Conservation (phyloP, 2,329 filamentous ascomycete species). For the Paecilomyces niveus region DNA sequence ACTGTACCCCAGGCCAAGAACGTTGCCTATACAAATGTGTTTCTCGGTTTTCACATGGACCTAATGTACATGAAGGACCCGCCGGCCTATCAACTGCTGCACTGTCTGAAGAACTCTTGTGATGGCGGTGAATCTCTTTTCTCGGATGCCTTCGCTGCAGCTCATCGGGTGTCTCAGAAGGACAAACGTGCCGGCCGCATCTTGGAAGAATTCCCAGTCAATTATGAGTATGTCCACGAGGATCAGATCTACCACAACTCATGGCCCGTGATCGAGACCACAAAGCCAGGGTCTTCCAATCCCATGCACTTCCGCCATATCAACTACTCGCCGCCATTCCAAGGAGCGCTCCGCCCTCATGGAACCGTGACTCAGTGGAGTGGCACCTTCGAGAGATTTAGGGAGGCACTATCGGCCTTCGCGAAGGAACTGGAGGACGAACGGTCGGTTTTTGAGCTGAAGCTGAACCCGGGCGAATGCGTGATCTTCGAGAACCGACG, state of each 20-base stretch:
- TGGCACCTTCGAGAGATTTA: constrained; percentile 19
- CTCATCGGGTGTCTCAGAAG: constrained; percentile 17
- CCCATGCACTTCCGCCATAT: constrained; percentile 35
- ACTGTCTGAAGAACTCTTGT: constrained; percentile 76
- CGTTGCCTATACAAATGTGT: constrained; percentile 78
- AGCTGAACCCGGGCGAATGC: constrained; percentile 74
- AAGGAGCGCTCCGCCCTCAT: constrained; percentile 44
- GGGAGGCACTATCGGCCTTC: constrained; percentile 51
- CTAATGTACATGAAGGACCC: constrained; percentile 76
- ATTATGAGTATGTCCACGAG: constrained; percentile 63
- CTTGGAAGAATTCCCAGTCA: constrained; percentile 42
- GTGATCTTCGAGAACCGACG: constrained; percentile 88
- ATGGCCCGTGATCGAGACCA: constrained; percentile 49
- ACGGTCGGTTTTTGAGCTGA: constrained; percentile 59
- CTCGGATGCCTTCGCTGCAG: constrained; percentile 64
- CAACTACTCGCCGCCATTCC: constrained; percentile 77
- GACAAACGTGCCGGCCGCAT: constrained; percentile 4
- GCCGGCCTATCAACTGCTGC: constrained; percentile 78
- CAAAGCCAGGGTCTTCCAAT: neutral
- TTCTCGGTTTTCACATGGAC: constrained; percentile 87
- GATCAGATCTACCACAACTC: constrained; percentile 55
- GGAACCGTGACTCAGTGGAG: constrained; percentile 3
- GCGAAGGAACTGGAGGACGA: constrained; percentile 51
- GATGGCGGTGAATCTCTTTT: constrained; percentile 81
- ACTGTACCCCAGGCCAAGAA: constrained; percentile 80